These are phyloP conservation scores for Phytopythium montanum DNA, from an alignment of 352 stramenopile genomes.

Conservation along the genomic window DNA sequence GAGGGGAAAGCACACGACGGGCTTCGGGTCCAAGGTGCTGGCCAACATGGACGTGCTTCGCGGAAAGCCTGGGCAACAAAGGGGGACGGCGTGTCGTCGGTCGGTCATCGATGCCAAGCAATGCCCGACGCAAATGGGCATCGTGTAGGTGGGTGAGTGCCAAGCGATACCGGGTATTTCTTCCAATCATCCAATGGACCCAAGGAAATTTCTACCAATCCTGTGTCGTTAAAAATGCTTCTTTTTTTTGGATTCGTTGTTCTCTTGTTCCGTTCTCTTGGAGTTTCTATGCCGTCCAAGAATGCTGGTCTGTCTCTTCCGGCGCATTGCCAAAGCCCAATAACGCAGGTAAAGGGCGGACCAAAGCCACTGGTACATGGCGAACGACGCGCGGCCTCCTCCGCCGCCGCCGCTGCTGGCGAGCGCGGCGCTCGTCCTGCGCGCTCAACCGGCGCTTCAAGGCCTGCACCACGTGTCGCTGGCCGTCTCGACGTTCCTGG, in stretches of 20 bases:
- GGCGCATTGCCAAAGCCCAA: background rate
- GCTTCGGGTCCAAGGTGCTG: no score
- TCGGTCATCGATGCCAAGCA: no score
- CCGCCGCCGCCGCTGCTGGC: slow-evolving; percentile 8
- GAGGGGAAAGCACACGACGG: no score
- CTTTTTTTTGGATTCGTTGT: background rate
- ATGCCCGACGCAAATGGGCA: no score
- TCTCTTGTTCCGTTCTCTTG: background rate
- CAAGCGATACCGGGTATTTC: no score
- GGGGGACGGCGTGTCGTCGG: no score
- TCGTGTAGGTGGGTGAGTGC: no score
- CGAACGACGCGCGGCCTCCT: background rate
- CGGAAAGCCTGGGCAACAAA: no score
- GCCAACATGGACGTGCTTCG: no score
- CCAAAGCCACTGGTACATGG: background rate
- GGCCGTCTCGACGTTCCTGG: slow-evolving; percentile 19
- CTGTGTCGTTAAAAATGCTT: no score
- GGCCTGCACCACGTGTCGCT: slow-evolving; percentile 17
- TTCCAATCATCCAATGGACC: no score
- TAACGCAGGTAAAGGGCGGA: slow-evolving; percentile 1
- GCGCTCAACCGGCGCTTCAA: slow-evolving; percentile 10
- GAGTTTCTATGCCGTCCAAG: background rate
- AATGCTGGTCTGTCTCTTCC: background rate
- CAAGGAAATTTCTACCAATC: no score
- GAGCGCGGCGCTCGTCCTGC: slow-evolving; percentile 11